These are phyloP conservation scores for Spinacia oleracea DNA, from an alignment of 179 eudicot species.

Conservation along the genomic window DNA sequence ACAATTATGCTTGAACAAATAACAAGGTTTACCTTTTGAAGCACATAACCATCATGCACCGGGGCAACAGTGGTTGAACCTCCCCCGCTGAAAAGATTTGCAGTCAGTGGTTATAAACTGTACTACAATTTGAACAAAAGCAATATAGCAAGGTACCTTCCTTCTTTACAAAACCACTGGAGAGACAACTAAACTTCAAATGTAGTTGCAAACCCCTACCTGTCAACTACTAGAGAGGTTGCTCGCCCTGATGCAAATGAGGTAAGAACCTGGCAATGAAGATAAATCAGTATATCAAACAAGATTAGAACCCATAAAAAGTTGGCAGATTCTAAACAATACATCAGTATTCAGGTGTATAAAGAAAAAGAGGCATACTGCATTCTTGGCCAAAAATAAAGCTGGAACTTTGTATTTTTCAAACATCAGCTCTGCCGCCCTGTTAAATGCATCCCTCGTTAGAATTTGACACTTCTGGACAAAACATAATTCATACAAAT, in stretches of 20 bases:
- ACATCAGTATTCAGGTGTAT: constrained; percentile 12
- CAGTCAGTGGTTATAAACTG: constrained; percentile 13
- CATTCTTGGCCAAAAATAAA: constrained; percentile 91
- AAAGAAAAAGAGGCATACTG: constrained; percentile 56
- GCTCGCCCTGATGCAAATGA: constrained; percentile 98
- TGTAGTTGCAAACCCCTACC: constrained; percentile 43
- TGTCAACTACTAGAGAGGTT: constrained; percentile 86
- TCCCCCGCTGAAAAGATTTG: constrained; percentile 69
- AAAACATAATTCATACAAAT: neutral
- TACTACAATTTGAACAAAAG: constrained; percentile 1
- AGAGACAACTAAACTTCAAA: neutral
- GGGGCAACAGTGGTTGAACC: constrained; percentile 96
- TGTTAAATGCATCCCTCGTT: constrained; percentile 41
- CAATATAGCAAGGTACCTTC: neutral
- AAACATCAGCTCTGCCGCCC: constrained; percentile 97
- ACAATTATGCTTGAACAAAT: neutral
- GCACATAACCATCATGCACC: constrained; percentile 98
- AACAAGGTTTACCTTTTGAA: constrained; percentile 73
- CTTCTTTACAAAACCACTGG: too few relatives aligned
- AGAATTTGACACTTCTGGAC: constrained; percentile 11
- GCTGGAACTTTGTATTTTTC: constrained; percentile 98
- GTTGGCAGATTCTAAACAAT: constrained; percentile 7
- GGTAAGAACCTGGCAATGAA: constrained; percentile 76
- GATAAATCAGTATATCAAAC: constrained; percentile 11
- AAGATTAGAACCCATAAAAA: constrained; percentile 18